phyloP scores from a whole-genome alignment of 345 rosid genomes.

The Tarenaya hassleriana region DNA sequence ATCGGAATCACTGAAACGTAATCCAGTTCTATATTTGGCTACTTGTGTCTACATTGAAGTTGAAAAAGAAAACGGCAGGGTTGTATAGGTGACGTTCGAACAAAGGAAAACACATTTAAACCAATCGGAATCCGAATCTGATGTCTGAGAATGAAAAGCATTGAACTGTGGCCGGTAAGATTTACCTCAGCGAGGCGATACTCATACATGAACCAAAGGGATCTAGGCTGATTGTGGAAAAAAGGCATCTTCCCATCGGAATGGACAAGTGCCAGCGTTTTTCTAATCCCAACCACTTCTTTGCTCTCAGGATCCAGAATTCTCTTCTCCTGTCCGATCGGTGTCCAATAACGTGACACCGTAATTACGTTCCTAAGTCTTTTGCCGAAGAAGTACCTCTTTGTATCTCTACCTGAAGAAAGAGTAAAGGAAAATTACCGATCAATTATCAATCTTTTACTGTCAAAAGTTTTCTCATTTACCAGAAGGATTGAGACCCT shows the following conservation, averaged over 20 bases:
- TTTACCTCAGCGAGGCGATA: constrained; percentile 27
- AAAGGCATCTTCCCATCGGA: constrained; percentile 6
- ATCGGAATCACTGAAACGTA: no score
- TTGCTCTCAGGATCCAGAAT: constrained; percentile 28
- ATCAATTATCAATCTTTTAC: background rate
- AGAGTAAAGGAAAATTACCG: background rate
- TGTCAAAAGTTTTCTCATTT: background rate
- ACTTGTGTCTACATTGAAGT: no score
- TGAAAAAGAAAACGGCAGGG: no score
- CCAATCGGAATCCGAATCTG: no score
- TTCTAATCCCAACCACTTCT: constrained; percentile 37
- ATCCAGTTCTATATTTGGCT: no score
- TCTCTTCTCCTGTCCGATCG: constrained; percentile 35
- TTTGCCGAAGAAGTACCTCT: constrained; percentile 49
- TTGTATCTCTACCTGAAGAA: constrained; percentile 32
- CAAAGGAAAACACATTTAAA: no score
- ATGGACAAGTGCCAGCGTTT: constrained; percentile 34
- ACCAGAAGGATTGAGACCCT: no score
- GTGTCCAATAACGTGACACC: constrained; percentile 49
- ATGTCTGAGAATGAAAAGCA: background rate
- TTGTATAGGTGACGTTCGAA: no score
- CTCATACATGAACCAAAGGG: constrained; percentile 53
- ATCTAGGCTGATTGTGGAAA: constrained; percentile 8
- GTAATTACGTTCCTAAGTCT: constrained; percentile 11
- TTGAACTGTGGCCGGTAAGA: no score